These are phyloP conservation scores for Fusarium sp. DNA, from an alignment of 2,329 filamentous ascomycete genomes.

Conservation along the genomic window DNA sequence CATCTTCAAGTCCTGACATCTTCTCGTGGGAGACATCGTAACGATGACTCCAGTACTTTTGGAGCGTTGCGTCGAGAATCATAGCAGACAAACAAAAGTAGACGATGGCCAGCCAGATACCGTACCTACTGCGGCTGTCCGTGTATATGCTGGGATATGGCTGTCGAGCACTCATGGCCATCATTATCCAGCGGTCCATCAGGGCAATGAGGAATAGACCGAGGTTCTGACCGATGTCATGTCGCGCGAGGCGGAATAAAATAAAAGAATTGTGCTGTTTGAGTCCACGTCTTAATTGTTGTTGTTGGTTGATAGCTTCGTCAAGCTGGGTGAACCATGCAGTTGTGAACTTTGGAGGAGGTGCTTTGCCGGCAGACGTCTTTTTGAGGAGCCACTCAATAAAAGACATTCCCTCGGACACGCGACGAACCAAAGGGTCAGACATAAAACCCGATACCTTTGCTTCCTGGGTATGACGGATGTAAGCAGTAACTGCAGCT, in stretches of 20 bases:
- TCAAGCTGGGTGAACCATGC: constrained; percentile 38
- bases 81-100: constrained; percentile 39
- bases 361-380: constrained; percentile 5
- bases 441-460: background rate
- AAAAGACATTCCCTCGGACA: constrained; percentile 34
- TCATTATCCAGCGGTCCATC: constrained; percentile 42
- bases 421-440: constrained; percentile 22
- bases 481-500: background rate
- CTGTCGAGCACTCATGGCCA: constrained; percentile 33
- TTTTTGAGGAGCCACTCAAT: constrained; percentile 38
- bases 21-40: constrained; percentile 21
- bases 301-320: constrained; percentile 29
- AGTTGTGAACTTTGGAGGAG: constrained; percentile 25
- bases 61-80: constrained; percentile 31
- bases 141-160: constrained; percentile 39
- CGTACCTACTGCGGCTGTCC: constrained; percentile 30
- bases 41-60: constrained; percentile 33
- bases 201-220: constrained; percentile 35
- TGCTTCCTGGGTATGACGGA: constrained; percentile 1
- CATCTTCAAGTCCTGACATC: constrained; percentile 10
- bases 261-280: constrained; percentile 37
- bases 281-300: constrained; percentile 26
- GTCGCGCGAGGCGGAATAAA: constrained; percentile 31
- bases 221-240: constrained; percentile 39
- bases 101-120: constrained; percentile 35